Conservation (phyloP, 257 asterid genomes). For the Thymus quinquecostatus region DNA sequence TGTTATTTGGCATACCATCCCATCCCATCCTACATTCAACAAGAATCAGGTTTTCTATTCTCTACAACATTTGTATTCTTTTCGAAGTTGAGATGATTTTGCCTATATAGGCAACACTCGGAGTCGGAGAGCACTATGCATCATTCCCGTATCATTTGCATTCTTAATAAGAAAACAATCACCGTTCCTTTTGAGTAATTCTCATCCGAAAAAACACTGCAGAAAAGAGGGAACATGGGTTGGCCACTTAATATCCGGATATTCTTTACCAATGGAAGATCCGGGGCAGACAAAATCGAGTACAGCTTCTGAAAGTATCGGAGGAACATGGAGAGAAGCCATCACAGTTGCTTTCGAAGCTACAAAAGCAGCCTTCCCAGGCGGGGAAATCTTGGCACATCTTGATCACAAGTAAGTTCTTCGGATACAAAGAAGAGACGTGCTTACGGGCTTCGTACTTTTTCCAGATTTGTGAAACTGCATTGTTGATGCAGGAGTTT, state of each 20-base stretch:
- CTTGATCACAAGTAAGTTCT: conserved; percentile 89
- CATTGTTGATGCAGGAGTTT: conserved; percentile 69
- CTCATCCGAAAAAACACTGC: conserved; percentile 26
- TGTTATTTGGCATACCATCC: neutral
- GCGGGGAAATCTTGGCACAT: conserved; percentile 83
- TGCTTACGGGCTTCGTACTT: too few species aligned
- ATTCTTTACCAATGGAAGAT: conserved; percentile 94
- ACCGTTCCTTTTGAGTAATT: neutral
- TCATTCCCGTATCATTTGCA: neutral
- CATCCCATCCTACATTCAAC: neutral
- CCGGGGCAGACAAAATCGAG: conserved; percentile 68
- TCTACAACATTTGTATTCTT: too few species aligned
- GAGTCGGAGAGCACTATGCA: neutral
- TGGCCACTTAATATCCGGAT: conserved; percentile 94
- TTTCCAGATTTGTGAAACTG: conserved; percentile 3
- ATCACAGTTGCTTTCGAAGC: conserved; percentile 79
- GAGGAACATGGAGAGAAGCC: conserved; percentile 91
- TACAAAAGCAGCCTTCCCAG: conserved; percentile 84
- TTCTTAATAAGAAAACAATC: neutral
- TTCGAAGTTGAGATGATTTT: too few species aligned
- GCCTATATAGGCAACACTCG: too few species aligned
- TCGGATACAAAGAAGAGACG: neutral
- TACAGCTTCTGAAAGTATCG: conserved; percentile 49
- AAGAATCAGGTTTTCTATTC: too few species aligned
- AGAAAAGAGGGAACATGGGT: conserved; percentile 84